Percentiles rank a stretch among this genome's conserved stretches.
These are phyloP conservation scores for Entoloma clypeatum DNA, from an alignment of 1,284 basidiomycete species.

Conservation along the genomic window DNA sequence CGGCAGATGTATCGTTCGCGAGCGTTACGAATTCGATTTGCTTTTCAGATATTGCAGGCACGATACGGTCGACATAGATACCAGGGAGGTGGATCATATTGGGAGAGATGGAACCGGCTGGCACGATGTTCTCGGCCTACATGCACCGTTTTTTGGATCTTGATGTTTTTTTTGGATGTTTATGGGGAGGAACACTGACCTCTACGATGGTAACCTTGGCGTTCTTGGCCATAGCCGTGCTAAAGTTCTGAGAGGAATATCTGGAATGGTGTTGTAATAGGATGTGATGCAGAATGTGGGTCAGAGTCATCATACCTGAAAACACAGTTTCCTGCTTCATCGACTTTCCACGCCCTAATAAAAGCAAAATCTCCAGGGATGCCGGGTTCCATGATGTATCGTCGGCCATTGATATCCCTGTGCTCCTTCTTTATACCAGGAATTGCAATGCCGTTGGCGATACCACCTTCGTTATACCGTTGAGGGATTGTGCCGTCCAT, in stretches of 20 bases:
- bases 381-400: constrained; percentile 85
- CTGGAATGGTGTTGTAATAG: constrained; percentile 32
- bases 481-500: constrained; percentile 77
- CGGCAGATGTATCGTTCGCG: constrained; percentile 41
- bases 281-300: constrained; percentile 1
- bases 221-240: constrained; percentile 82
- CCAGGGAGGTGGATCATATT: constrained; percentile 84
- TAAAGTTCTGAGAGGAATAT: constrained; percentile 90
- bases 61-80: constrained; percentile 86
- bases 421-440: constrained; percentile 78
- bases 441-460: constrained; percentile 60
- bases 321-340: constrained; percentile 84
- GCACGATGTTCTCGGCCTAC: constrained; percentile 90
- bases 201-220: constrained; percentile 92
- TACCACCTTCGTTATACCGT: constrained; percentile 67
- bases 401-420: constrained; percentile 76
- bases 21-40: constrained; percentile 77
- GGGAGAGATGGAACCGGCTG: constrained; percentile 79
- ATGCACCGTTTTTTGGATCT: constrained; percentile 1
- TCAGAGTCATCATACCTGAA: constrained; percentile 56
- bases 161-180: too few relatives aligned
- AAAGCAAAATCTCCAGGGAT: constrained; percentile 88
- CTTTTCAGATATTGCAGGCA: constrained; percentile 75
- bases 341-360: constrained; percentile 93
- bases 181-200: constrained; percentile 36